Evolutionary conservation across 768 basidiomycete species (phyloP), one percentile per base, ranked within the genome.

Genomic region (Termitomyces sp.): DNA sequence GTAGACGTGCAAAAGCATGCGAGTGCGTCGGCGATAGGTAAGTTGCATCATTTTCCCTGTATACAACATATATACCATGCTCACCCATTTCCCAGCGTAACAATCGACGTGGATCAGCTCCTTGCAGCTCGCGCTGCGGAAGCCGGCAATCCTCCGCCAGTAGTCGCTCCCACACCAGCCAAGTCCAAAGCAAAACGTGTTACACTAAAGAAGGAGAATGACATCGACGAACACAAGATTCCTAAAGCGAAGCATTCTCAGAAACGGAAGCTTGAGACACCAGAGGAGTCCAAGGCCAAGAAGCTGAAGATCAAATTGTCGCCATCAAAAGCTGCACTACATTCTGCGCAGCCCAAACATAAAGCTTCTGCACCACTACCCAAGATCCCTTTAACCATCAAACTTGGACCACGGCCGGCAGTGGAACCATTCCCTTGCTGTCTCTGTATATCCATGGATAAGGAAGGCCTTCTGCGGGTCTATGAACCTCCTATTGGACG

Each of bases 91-190:
- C 32, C 5, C 56, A 98, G 95, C 64, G 96, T 98, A 27, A 85
- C 87, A 25, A 98, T 98, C 60, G 89, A 98, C 54, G 91, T 98
- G 20, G 92, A 96, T 64, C 86, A 89, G 59, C 80, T 97, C 41
- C 72, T 98, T 18, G 74, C 64, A 2, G 86, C 91, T 57, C 78
- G 86, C 4, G 85, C 81, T 25, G 73, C 73, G 7, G 86, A 86
- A 58, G 55, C 67, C 27, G 56, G 56, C 7, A 58, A 61, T 33
- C 56, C 56, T 15, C 36, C 50, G 3, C 66, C 49, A 36, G 59
- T n/a, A 31, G 43, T 29, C 18, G 29, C 35, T 5, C 11, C n/a
- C 20, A 3, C 29, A 31, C 35, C 43, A 20, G 2, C 49, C 9
- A 45, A 44, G 39, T 54, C 35, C 59, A 70, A 52, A 41, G 52